Percentiles rank a stretch among this genome's conserved stretches.
These are phyloP conservation scores for Vigna angularis DNA, from an alignment of 306 rosid species.

Conservation along the genomic window DNA sequence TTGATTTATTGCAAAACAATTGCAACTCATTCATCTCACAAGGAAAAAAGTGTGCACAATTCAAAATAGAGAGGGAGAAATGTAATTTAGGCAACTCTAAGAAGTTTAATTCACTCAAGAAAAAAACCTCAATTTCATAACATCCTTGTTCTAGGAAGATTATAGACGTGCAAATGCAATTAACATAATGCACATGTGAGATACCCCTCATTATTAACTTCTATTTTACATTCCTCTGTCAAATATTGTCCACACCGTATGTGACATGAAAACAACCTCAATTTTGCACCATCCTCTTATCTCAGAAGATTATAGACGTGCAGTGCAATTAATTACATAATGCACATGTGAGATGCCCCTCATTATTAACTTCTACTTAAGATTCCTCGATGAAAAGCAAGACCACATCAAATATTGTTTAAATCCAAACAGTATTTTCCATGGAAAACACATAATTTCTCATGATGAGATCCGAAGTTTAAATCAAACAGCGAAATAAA, in stretches of 20 bases:
- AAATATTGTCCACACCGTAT: neutral
- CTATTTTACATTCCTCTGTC: neutral
- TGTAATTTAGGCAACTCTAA: neutral
- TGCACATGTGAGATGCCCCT: neutral
- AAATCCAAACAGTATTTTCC: neutral
- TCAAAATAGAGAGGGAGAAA: neutral
- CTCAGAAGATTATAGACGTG: no score
- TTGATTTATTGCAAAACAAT: neutral
- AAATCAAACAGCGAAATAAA: neutral
- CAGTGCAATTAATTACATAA: neutral
- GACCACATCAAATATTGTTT: no score
- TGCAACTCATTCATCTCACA: neutral
- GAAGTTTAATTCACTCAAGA: neutral
- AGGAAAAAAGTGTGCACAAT: neutral
- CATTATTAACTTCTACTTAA: neutral
- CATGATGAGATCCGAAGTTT: neutral
- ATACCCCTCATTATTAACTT: neutral
- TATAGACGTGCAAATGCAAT: neutral
- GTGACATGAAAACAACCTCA: neutral
- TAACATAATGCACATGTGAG: neutral
- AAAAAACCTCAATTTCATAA: neutral
- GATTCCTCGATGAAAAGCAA: neutral
- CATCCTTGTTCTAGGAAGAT: no score
- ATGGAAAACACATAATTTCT: neutral
- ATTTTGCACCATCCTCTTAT: neutral